phyloP scores from a whole-genome alignment of 306 rosid genomes.

The Adenanthera pavonina region DNA sequence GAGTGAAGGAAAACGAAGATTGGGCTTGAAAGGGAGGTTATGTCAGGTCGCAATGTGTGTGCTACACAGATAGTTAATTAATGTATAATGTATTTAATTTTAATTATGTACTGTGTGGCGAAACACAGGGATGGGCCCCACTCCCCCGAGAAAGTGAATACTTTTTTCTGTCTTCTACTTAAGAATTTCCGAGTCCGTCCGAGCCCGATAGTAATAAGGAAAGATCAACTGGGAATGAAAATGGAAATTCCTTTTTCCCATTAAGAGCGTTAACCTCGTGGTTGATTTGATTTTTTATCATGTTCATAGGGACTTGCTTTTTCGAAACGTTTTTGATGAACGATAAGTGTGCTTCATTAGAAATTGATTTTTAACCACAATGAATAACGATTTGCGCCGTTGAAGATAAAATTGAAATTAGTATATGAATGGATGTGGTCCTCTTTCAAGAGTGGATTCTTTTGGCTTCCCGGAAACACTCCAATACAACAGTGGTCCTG shows the following conservation, averaged over 20 bases:
- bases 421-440: background rate
- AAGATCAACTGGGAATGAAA: background rate
- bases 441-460: background rate
- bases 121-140: slow-evolving; percentile 49
- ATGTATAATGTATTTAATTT: background rate
- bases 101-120: background rate
- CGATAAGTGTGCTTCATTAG: background rate
- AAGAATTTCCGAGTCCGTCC: slow-evolving; percentile 1
- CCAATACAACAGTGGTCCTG: background rate
- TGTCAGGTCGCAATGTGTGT: slow-evolving; percentile 19
- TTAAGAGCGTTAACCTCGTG: background rate
- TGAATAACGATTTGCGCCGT: background rate
- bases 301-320: background rate
- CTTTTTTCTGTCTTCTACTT: background rate
- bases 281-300: background rate
- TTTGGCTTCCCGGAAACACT: background rate
- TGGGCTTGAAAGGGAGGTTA: slow-evolving; percentile 58
- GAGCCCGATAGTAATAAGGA: background rate
- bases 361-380: background rate
- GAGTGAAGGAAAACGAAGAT: slow-evolving; percentile 34
- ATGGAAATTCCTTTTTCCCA: background rate
- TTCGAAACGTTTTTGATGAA: background rate
- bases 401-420: background rate
- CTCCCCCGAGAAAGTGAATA: slow-evolving; percentile 7
- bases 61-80: background rate